Evolutionary conservation across 768 basidiomycete species (phyloP), one percentile per base, ranked within the genome.

Genomic region (Boletus tomentosulus): DNA sequence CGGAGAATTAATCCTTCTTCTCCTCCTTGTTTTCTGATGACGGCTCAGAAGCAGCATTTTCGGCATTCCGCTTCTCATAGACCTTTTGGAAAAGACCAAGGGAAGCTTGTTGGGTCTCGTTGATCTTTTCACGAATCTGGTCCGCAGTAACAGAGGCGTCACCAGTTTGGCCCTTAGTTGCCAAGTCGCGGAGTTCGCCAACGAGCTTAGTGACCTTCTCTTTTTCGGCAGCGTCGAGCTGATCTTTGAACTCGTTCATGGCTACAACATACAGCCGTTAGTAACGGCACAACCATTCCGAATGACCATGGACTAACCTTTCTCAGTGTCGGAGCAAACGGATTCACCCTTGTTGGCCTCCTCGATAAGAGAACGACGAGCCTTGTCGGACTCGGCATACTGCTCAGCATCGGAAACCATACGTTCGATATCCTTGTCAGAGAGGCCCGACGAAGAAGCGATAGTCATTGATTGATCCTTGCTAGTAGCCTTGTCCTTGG

Each of bases 381-480:
- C 79, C 78, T 96, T 95, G 76, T 99, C 97, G 9, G 84, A 72
- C 77, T 98, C 97, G 35, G 95, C 93, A 65, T 83, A 95, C 68
- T 91, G 79, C 76, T 99, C 97, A 49, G 96, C 86, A 62, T 98
- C 95, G 3, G 86, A 72, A 47, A 99, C 86, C 97, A 99, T 99
- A 66, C 85, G 85, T 77, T 97, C 93, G 56, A 98, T 98, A 64
- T 99, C 96, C 76, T 87, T 89, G 75, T 98, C 94, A 58, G 81
- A 89, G 49, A 99, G 85, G 68, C 97, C 96, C 3, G 96, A 98
- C 11, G 93, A 97, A 4, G 95, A 97, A 4, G 95, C 93, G 58
- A 98, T 95, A 46, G 97, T 98, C 91, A 93, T 93, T 0, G 90
- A 92, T 66, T 93, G 91, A 65, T 93, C 89, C 79, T 93, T 93